Conservation (phyloP, 2,329 filamentous ascomycete genomes). For the Colletotrichum limetticola region DNA sequence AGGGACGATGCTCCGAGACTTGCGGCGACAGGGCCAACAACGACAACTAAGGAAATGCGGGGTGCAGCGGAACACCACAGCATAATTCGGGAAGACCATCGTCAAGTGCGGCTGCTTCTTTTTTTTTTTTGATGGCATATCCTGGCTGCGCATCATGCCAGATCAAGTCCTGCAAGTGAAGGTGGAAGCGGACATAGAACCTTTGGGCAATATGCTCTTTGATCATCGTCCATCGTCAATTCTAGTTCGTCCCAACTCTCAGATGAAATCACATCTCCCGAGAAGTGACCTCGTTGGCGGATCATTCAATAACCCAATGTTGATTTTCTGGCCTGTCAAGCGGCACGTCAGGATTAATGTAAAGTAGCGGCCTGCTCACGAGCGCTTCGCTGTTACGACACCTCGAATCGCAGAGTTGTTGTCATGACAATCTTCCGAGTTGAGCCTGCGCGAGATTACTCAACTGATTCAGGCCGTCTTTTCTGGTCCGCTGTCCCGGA, state of each 20-base stretch:
- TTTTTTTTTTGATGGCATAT: neutral
- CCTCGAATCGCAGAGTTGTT: neutral
- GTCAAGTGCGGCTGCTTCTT: neutral
- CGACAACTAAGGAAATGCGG: conserved; percentile 24
- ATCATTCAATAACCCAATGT: neutral
- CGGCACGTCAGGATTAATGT: neutral
- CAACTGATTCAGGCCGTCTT: no score
- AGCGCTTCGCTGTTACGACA: neutral
- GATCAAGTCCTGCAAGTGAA: conserved; percentile 32
- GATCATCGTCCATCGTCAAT: conserved; percentile 12
- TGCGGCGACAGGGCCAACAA: conserved; percentile 6
- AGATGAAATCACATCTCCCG: conserved; percentile 11
- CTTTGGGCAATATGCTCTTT: neutral
- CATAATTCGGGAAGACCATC: neutral
- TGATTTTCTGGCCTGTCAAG: neutral
- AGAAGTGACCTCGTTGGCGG: neutral
- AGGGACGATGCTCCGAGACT: conserved; percentile 17
- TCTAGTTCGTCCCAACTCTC: conserved; percentile 33
- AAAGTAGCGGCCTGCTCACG: neutral
- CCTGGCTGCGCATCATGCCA: conserved; percentile 30
- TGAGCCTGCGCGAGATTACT: neutral
- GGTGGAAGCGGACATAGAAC: neutral
- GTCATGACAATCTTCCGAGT: neutral
- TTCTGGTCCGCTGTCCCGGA: neutral
- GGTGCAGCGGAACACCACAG: conserved; percentile 12